Evolutionary conservation across 2,329 filamentous ascomycete species (phyloP), one percentile per base, ranked within the genome.

Genomic region (Tolypocladium ophioglossoides): DNA sequence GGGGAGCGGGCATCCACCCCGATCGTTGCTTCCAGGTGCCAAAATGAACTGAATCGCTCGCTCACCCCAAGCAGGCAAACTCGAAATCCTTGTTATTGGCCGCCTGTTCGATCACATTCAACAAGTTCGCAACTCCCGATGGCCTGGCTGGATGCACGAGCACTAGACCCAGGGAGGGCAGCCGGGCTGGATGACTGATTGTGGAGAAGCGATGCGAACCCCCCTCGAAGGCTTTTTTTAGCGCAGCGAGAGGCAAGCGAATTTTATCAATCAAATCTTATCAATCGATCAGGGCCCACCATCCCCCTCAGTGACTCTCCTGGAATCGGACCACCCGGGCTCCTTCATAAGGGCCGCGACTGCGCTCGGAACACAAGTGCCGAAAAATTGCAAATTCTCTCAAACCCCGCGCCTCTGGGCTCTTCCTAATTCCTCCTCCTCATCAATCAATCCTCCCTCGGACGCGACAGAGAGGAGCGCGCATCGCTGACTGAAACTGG

Each of bases 241-340:
- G 24, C 16, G 34, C 22, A 3, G 24, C 24, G 22, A 22, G 14
- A 27, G 41, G 47, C 51, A 56, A 52, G 58, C 59, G 56, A 62
- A 62, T 58, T 69, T 72, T 72, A 72, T 72, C 70, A 72, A 72
- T 72, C 70, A 65, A 68, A 75, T 75, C 73, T 75, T 73, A 74
- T 74, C 72, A 74, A 74, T 74, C 72, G 63, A 65, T 73, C 72
- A 67, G 66, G 61, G 58, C 61, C 65, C 52, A 52, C 55, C 38
- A 32, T 37, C 50, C 22, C 18, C 27, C 53, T 54, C 67, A 67
- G 63, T 57, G 59, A 54, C 61, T 54, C 64, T 69, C 66, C 64
- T 68, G 60, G 60, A 62, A 67, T 68, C 66, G 64, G 65, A 67
- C 65, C 63, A 67, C 39, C 30, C 20, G 37, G 6, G 8, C 50